Evolutionary conservation across 2,329 filamentous ascomycete species (phyloP).

Genomic region (Apiospora saccharicola): DNA sequence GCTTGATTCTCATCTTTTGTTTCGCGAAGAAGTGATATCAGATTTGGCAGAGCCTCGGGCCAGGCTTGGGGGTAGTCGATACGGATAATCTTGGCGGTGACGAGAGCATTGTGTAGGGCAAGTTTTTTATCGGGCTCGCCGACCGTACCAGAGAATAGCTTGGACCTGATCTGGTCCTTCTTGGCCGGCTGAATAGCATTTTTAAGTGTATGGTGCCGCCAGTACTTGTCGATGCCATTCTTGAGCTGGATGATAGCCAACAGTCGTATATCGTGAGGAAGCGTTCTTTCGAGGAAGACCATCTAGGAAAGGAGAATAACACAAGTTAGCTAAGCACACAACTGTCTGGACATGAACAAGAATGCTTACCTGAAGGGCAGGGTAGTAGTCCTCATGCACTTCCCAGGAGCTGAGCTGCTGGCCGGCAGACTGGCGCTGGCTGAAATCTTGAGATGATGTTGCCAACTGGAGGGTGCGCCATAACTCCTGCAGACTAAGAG

Average conservation of each 20-base stretch:
- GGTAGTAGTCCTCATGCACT: conserved; percentile 69
- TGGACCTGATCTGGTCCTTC: conserved; percentile 77
- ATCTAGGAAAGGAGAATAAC: conserved; percentile 54
- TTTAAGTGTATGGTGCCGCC: conserved; percentile 70
- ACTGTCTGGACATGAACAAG: background rate
- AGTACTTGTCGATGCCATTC: conserved; percentile 95
- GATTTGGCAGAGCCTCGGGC: conserved; percentile 67
- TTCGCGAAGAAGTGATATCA: conserved; percentile 70
- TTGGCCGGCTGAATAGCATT: conserved; percentile 78
- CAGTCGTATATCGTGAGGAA: conserved; percentile 82
- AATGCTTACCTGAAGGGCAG: conserved; percentile 67
- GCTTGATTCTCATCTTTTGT: conserved; percentile 65
- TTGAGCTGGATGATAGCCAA: conserved; percentile 94
- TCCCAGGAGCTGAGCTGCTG: conserved; percentile 80
- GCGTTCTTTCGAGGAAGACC: conserved; percentile 80
- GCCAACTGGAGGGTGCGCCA: conserved; percentile 70
- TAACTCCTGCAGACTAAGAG: conserved; percentile 69
- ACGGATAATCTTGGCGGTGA: conserved; percentile 85
- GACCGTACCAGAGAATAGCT: conserved; percentile 78
- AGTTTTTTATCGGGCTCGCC: conserved; percentile 78
- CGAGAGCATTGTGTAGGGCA: conserved; percentile 86
- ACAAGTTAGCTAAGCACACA: background rate
- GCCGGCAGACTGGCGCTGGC: conserved; percentile 70
- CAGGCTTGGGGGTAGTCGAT: conserved; percentile 91
- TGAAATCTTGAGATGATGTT: conserved; percentile 68